phyloP scores from a whole-genome alignment of 176 grass and related monocot genomes.

The Ensete glaucum region DNA sequence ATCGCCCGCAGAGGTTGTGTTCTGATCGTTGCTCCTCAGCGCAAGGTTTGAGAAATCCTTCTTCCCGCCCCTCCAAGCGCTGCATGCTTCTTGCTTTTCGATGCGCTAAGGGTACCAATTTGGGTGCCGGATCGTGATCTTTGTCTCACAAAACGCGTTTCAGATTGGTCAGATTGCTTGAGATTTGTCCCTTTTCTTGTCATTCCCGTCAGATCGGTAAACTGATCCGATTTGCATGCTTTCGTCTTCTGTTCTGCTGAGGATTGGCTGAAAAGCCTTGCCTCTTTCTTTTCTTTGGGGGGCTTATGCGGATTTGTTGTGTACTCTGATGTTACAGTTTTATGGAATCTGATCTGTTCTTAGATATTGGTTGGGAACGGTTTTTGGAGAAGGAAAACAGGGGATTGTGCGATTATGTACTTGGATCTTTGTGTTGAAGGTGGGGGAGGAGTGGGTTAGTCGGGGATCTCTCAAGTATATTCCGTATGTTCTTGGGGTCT shows the following conservation, averaged over 20 bases:
- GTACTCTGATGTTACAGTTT: not conserved
- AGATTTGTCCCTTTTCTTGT: no score
- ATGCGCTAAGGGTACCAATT: not conserved
- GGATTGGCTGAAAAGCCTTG: no score
- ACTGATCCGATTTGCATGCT: no score
- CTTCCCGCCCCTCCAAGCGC: not conserved
- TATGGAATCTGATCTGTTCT: not conserved
- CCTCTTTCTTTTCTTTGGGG: not conserved
- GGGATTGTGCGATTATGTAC: no score
- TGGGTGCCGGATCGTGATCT: not conserved
- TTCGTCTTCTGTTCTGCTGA: no score
- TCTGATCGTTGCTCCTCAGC: slow-evolving; percentile 3
- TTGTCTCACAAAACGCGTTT: no score
- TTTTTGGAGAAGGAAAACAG: no score
- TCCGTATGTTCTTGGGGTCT: not conserved
- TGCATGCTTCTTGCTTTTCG: not conserved
- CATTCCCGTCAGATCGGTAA: no score
- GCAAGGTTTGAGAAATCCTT: not conserved
- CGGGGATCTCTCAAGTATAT: not conserved
- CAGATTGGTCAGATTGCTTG: no score
- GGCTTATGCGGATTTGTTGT: not conserved
- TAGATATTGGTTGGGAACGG: no score
- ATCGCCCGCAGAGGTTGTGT: slow-evolving; percentile 39
- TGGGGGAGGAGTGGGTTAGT: no score
- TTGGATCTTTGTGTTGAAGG: not conserved